phyloP scores from a whole-genome alignment of 208 protist species.

The Trypanosoma conorhini region DNA sequence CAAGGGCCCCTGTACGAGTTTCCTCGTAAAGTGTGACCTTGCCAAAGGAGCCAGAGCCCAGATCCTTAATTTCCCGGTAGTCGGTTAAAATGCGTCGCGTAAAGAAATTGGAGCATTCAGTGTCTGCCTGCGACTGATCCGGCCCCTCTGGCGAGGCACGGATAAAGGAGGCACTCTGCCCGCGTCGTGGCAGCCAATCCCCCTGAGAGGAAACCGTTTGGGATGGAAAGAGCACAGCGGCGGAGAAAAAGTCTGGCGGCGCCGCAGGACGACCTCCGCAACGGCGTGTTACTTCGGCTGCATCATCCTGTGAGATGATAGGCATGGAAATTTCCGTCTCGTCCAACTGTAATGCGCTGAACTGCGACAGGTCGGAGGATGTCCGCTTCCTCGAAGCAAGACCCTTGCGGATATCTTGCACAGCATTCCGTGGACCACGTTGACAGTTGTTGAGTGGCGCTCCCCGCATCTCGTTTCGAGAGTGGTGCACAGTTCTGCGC shows the following conservation, averaged over 20 bases:
- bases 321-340: conserved; percentile 28
- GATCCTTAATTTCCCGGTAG: conserved; percentile 78
- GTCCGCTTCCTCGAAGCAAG: conserved; percentile 55
- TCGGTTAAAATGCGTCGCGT: conserved; percentile 70
- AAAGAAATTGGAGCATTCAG: conserved; percentile 75
- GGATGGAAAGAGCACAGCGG: conserved; percentile 15
- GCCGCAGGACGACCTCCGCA: conserved; percentile 2
- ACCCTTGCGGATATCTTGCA: conserved; percentile 42
- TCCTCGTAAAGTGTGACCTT: conserved; percentile 81
- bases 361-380: conserved; percentile 58
- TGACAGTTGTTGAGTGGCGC: conserved; percentile 8
- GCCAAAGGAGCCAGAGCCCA: conserved; percentile 79
- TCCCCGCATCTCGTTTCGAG: conserved; percentile 3
- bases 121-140: conserved; percentile 83
- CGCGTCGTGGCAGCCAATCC: conserved; percentile 22
- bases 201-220: conserved; percentile 22
- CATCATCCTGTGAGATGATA: conserved; percentile 27
- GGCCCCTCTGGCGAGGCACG: conserved; percentile 29
- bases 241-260: conserved; percentile 23
- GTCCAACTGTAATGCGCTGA: conserved; percentile 73
- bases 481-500: conserved; percentile 53
- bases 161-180: conserved; percentile 12
- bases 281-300: conserved; percentile 6
- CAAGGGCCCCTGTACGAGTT: conserved; percentile 58
- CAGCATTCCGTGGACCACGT: conserved; percentile 2